Conservation (phyloP, 2,329 filamentous ascomycete genomes). For the Xylariomycetidae sp. region DNA sequence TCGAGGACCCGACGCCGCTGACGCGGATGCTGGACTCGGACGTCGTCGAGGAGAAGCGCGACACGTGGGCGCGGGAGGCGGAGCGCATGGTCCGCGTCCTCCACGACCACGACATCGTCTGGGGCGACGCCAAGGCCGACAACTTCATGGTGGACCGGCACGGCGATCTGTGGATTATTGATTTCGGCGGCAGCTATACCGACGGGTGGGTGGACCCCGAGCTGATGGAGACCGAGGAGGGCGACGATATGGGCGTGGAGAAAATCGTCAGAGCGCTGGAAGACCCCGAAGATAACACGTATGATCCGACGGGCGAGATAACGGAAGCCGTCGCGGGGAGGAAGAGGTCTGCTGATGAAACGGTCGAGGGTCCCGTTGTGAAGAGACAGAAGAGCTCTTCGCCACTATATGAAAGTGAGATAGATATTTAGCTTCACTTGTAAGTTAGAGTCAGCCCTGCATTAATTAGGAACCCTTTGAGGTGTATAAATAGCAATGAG, state of each 20-base stretch:
- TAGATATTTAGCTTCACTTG: too few species aligned
- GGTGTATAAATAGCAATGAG: too few species aligned
- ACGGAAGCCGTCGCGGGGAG: background rate
- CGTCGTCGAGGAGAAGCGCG: slow-evolving; percentile 6
- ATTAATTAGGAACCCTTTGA: too few species aligned
- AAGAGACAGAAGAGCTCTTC: too few species aligned
- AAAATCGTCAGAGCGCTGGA: slow-evolving; percentile 18
- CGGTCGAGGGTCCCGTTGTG: background rate
- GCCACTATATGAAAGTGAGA: too few species aligned
- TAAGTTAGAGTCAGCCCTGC: too few species aligned
- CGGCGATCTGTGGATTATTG: slow-evolving; percentile 33
- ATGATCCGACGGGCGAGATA: slow-evolving; percentile 4
- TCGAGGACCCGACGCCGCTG: slow-evolving; percentile 6
- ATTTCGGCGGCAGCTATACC: slow-evolving; percentile 33
- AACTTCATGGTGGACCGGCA: slow-evolving; percentile 33
- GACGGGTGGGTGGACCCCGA: slow-evolving; percentile 32
- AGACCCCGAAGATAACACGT: slow-evolving; percentile 6
- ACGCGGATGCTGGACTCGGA: slow-evolving; percentile 7
- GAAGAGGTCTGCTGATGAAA: too few species aligned
- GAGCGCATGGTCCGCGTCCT: slow-evolving; percentile 14
- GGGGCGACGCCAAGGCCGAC: slow-evolving; percentile 35
- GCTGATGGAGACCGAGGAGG: slow-evolving; percentile 27
- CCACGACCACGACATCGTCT: slow-evolving; percentile 29
- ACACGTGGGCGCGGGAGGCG: slow-evolving; percentile 5
- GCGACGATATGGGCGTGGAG: slow-evolving; percentile 25